These are phyloP conservation scores for Candida railenensis DNA, from an alignment of 805 yeast genomes.

Conservation along the genomic window DNA sequence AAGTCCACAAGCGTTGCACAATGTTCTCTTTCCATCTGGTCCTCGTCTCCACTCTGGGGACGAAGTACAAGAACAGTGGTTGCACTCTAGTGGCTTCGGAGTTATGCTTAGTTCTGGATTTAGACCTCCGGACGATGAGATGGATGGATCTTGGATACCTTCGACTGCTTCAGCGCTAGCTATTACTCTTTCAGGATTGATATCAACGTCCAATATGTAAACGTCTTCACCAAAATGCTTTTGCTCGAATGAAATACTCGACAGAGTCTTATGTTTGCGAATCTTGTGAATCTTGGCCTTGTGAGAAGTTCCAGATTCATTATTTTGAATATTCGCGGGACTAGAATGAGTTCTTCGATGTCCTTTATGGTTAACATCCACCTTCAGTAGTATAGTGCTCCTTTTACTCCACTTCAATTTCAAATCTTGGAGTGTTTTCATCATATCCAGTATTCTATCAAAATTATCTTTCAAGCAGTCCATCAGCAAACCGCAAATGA, in stretches of 20 bases:
- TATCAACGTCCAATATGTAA: background rate
- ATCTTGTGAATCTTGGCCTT: background rate
- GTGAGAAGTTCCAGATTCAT: background rate
- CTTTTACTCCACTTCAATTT: no score
- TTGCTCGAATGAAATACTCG: no score
- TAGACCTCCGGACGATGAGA: conserved; percentile 12
- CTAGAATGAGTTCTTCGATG: background rate
- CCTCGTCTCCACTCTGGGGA: conserved; percentile 96
- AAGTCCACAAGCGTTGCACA: conserved; percentile 92
- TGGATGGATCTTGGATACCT: background rate
- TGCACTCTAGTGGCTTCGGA: conserved; percentile 14
- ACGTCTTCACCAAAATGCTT: background rate
- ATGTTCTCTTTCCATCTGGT: conserved; percentile 75
- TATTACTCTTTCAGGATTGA: conserved; percentile 1
- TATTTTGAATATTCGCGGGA: background rate
- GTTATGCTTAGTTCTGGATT: conserved; percentile 16
- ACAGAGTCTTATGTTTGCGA: no score
- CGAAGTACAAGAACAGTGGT: conserved; percentile 68
- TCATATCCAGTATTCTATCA: background rate
- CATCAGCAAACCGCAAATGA: background rate
- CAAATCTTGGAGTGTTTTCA: background rate
- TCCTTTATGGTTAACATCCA: background rate
- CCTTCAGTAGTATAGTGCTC: no score
- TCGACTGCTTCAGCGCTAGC: conserved; percentile 3
- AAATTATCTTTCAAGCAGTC: background rate